Conservation (phyloP, 495 filamentous ascomycete species). For the Podospora pseudocomata region DNA sequence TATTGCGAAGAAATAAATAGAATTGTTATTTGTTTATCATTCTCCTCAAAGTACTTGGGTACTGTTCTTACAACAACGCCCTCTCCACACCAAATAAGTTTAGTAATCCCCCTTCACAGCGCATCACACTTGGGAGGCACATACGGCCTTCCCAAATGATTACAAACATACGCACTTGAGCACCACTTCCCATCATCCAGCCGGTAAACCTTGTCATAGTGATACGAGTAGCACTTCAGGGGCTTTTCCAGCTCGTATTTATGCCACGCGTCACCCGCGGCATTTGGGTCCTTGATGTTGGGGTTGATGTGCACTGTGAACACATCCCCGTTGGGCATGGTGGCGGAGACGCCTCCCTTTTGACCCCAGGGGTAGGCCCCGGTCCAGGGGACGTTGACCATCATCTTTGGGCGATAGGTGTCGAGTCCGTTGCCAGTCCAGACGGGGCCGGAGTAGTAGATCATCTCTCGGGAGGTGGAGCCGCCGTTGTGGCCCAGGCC, state of each 20-base stretch:
- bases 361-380: slow-evolving; percentile 13
- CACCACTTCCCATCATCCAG: slow-evolving; percentile 13
- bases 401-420: slow-evolving; percentile 2
- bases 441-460: slow-evolving; percentile 10
- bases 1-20: too few species aligned
- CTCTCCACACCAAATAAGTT: too few species aligned
- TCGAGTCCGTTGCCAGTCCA: slow-evolving; percentile 5
- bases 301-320: slow-evolving; percentile 8
- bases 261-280: slow-evolving; percentile 10
- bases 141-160: slow-evolving; percentile 6
- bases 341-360: slow-evolving; percentile 3
- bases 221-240: slow-evolving; percentile 13
- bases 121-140: not conserved
- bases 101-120: not conserved
- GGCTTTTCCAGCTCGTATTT: slow-evolving; percentile 9
- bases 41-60: too few species aligned
- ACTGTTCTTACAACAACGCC: too few species aligned
- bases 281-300: slow-evolving; percentile 11
- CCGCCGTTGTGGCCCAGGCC: slow-evolving; percentile 10
- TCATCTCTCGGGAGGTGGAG: slow-evolving; percentile 13
- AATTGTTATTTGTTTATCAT: too few species aligned
- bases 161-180: slow-evolving; percentile 12
- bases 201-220: slow-evolving; percentile 4
- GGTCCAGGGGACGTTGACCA: slow-evolving; percentile 15
- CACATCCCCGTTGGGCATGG: slow-evolving; percentile 10